These are phyloP conservation scores for Saccharomyces hybrid DNA, from an alignment of 1,139 yeast genomes.

Conservation along the genomic window DNA sequence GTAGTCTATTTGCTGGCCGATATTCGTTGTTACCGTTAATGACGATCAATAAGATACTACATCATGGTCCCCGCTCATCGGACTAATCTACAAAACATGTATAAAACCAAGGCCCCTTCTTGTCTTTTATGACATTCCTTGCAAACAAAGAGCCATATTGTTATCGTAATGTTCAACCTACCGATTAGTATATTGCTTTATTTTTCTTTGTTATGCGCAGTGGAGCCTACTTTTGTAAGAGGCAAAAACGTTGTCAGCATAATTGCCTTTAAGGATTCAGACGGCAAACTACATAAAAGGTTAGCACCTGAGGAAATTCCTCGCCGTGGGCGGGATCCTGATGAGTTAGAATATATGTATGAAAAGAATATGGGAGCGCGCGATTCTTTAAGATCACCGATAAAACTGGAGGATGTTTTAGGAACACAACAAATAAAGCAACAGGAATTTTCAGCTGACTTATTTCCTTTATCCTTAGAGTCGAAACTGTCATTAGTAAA, in stretches of 20 bases:
- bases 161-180: neutral
- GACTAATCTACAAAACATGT: neutral
- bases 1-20: too few relatives aligned
- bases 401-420: conserved; percentile 2
- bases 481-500: conserved; percentile 18
- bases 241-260: conserved; percentile 10
- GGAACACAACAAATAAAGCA: neutral
- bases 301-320: conserved; percentile 6
- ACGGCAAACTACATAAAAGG: conserved; percentile 10
- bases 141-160: too few relatives aligned
- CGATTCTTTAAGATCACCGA: neutral
- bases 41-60: neutral
- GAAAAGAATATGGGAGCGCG: neutral
- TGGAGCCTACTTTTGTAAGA: neutral
- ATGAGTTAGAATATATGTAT: neutral
- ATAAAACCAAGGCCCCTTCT: neutral
- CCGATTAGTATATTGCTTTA: neutral
- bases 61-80: neutral
- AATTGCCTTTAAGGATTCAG: conserved; percentile 6
- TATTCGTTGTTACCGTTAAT: neutral
- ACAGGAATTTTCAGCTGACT: neutral
- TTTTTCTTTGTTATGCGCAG: neutral
- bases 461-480: conserved; percentile 10
- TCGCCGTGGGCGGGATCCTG: neutral
- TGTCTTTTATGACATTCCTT: too few relatives aligned